Percentiles rank a stretch among this genome's conserved stretches.
Conservation (phyloP, 1,284 basidiomycete genomes). For the Marasmius oreades region DNA sequence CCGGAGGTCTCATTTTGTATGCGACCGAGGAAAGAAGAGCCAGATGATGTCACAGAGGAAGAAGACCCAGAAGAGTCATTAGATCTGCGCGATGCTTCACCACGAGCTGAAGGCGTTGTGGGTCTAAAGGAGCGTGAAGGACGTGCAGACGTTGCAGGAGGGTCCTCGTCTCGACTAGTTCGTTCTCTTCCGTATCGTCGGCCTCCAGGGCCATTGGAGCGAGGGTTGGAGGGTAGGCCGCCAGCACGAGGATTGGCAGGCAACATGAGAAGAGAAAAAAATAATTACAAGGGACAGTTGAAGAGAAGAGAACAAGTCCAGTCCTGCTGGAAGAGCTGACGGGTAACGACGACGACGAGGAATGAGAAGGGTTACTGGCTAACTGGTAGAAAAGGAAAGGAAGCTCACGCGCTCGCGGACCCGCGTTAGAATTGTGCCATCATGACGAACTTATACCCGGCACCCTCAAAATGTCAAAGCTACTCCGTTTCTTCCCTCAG, state of each 20-base stretch:
- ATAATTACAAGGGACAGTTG: constrained; percentile 11
- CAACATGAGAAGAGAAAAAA: constrained; percentile 14
- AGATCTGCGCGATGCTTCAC: constrained; percentile 3
- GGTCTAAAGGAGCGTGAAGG: constrained; percentile 25
- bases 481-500: not conserved
- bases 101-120: constrained; percentile 13
- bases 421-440: not conserved
- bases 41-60: constrained; percentile 27
- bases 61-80: constrained; percentile 19
- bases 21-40: constrained; percentile 26
- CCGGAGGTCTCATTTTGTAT: constrained; percentile 21
- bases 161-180: not conserved
- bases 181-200: constrained; percentile 14
- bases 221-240: constrained; percentile 22
- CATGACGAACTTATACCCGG: not conserved
- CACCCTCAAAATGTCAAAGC: not conserved
- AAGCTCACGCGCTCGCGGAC: not conserved
- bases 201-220: constrained; percentile 10
- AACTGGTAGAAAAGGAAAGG: not conserved
- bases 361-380: not conserved
- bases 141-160: constrained; percentile 14
- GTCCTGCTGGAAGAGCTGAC: constrained; percentile 18
- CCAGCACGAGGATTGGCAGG: constrained; percentile 21
- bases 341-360: not conserved
- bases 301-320: constrained; percentile 20